Conservation (phyloP, 345 rosid genomes). For the Firmiana major region DNA sequence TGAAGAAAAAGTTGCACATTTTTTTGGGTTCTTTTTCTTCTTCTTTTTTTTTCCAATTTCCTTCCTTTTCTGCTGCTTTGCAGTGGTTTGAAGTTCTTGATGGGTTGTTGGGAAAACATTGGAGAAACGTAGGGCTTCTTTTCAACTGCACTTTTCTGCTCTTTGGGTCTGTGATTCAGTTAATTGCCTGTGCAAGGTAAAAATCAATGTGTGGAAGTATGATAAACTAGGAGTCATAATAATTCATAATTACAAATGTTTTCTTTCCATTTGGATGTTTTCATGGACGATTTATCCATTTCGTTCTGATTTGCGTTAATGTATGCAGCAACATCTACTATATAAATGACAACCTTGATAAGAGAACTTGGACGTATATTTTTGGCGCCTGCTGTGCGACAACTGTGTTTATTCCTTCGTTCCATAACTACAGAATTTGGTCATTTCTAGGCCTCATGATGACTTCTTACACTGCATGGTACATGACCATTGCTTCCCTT, state of each 20-base stretch:
- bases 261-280: neutral
- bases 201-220: neutral
- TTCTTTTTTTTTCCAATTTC: neutral
- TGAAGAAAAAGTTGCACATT: neutral
- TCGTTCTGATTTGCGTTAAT: slow-evolving; percentile 8
- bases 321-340: slow-evolving; percentile 88
- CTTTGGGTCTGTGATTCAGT: slow-evolving; percentile 95
- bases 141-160: slow-evolving; percentile 97
- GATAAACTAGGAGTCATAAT: neutral
- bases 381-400: slow-evolving; percentile 99
- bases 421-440: slow-evolving; percentile 96
- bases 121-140: slow-evolving; percentile 86
- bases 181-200: slow-evolving; percentile 97
- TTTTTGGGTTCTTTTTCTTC: neutral
- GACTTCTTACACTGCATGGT: slow-evolving; percentile 98
- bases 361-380: slow-evolving; percentile 99
- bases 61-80: neutral
- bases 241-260: neutral
- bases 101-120: slow-evolving; percentile 87
- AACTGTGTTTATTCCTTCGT: slow-evolving; percentile 94
- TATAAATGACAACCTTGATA: slow-evolving; percentile 95
- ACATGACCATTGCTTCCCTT: slow-evolving; percentile 82
- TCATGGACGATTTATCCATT: neutral
- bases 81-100: slow-evolving; percentile 99
- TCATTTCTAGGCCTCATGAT: slow-evolving; percentile 87